Evolutionary conservation across 176 grass and related monocot species (phyloP).

Genomic region (Cenchrus purpureus): DNA sequence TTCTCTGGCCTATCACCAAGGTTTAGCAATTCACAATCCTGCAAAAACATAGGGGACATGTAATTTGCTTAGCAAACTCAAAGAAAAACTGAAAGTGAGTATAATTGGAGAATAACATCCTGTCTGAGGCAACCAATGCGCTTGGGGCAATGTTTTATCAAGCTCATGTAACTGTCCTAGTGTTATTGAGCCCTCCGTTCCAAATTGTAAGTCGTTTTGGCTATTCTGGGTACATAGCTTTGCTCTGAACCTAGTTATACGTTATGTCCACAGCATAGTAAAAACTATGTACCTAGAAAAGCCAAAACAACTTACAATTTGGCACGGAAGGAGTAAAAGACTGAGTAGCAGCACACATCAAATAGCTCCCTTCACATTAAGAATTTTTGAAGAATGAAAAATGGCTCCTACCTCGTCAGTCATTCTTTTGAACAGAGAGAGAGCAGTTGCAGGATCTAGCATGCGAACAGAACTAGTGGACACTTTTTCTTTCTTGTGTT

Average conservation of each 20-base stretch:
- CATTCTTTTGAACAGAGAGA: conserved; percentile 90
- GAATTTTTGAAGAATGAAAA: conserved; percentile 15
- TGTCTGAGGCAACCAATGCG: neutral
- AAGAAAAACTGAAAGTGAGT: neutral
- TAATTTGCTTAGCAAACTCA: neutral
- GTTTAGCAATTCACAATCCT: conserved; percentile 99
- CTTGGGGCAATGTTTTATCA: neutral
- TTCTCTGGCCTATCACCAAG: conserved; percentile 89
- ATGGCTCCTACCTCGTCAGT: conserved; percentile 63
- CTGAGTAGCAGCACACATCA: neutral
- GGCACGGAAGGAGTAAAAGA: neutral
- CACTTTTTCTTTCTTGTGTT: conserved; percentile 68
- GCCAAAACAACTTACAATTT: no score
- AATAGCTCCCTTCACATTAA: conserved; percentile 17
- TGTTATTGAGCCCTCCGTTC: neutral
- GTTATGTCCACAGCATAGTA: no score
- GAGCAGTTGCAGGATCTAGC: conserved; percentile 62
- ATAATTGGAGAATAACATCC: conserved; percentile 10
- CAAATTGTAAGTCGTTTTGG: no score
- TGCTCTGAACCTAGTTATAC: no score
- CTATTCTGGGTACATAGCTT: no score
- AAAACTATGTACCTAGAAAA: no score
- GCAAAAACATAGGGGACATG: conserved; percentile 28
- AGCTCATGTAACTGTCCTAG: neutral
- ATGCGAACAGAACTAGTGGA: conserved; percentile 50